These are phyloP conservation scores for Malus sylvestris DNA, from an alignment of 306 rosid species.

Conservation along the genomic window DNA sequence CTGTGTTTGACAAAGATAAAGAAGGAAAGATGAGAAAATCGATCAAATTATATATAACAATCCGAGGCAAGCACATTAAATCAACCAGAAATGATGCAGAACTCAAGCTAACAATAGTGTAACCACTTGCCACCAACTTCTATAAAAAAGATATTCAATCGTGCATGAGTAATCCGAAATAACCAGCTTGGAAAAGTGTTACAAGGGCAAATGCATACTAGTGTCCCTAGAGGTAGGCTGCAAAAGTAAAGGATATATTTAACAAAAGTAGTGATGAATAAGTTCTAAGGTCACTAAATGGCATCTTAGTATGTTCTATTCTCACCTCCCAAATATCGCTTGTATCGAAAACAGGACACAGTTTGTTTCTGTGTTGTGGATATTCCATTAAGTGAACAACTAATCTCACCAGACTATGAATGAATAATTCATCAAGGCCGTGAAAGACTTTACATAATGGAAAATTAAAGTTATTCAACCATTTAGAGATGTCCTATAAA, in stretches of 20 bases:
- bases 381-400: background rate
- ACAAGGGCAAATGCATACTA: background rate
- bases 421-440: background rate
- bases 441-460: background rate
- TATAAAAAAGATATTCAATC: background rate
- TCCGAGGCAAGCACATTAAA: background rate
- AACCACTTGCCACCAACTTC: background rate
- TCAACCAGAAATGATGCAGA: background rate
- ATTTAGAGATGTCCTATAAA: background rate
- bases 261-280: background rate
- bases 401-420: background rate
- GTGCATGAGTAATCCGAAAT: background rate
- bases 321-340: too few relatives aligned
- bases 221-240: background rate
- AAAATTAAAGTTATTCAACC: background rate
- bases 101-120: background rate
- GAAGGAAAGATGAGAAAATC: slow-evolving; percentile 5
- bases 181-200: background rate
- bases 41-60: background rate
- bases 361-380: background rate
- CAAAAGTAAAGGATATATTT: background rate
- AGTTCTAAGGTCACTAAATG: background rate
- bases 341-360: background rate
- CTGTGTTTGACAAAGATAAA: slow-evolving; percentile 34
- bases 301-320: background rate